These are phyloP conservation scores for Exsudoporus frostii DNA, from an alignment of 768 basidiomycete species.

Conservation along the genomic window DNA sequence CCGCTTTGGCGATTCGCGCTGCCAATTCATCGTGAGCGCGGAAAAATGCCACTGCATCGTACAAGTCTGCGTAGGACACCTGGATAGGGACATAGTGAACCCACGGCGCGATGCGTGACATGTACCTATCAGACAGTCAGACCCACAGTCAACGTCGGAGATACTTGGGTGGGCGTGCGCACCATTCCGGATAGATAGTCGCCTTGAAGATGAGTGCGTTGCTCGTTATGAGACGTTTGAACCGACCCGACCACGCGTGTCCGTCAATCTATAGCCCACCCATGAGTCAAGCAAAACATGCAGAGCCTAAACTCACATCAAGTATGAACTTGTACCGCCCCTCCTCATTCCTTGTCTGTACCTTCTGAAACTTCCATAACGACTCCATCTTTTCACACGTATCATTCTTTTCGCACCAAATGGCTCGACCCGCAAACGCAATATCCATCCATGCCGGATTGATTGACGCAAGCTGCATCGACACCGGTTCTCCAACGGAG, in stretches of 20 bases:
- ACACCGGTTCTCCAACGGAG: constrained; percentile 35
- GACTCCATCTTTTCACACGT: constrained; percentile 43
- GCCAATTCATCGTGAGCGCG: constrained; percentile 63
- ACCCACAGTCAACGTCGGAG: not conserved
- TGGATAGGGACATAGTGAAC: constrained; percentile 73
- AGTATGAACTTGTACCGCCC: constrained; percentile 60
- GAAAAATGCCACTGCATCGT: constrained; percentile 74
- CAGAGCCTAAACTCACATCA: constrained; percentile 38
- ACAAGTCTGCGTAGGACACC: constrained; percentile 61
- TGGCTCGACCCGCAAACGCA: constrained; percentile 48
- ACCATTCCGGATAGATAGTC: constrained; percentile 77
- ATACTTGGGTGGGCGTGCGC: not conserved
- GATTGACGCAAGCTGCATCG: constrained; percentile 36
- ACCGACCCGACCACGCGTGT: constrained; percentile 69
- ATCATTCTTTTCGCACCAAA: constrained; percentile 35
- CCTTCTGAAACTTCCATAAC: constrained; percentile 48
- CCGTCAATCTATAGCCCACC: constrained; percentile 47
- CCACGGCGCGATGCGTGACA: constrained; percentile 61
- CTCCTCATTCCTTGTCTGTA: constrained; percentile 45
- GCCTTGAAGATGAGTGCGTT: constrained; percentile 66
- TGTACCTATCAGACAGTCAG: constrained; percentile 38
- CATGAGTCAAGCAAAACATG: not conserved
- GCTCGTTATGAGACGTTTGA: constrained; percentile 59
- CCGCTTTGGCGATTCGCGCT: constrained; percentile 51
- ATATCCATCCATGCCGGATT: constrained; percentile 60